Evolutionary conservation across 768 basidiomycete genomes (phyloP).

Genomic region (Multifurca ochricompacta): DNA sequence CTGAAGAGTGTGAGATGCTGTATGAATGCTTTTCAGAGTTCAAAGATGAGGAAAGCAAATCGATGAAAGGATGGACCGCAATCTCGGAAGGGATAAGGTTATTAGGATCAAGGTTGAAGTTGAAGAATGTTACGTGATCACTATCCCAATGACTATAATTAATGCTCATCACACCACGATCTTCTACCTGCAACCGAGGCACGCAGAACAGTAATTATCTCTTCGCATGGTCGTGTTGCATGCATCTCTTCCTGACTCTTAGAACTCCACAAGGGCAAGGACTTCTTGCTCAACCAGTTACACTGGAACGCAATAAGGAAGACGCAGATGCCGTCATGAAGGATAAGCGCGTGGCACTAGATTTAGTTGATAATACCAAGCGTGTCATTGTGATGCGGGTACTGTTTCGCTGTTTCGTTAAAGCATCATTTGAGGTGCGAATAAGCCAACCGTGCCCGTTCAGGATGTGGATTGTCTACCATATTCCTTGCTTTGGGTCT

Average conservation of each 20-base stretch:
- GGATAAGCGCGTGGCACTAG: conserved; percentile 54
- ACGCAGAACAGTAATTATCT: not conserved
- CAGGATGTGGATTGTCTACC: conserved; percentile 36
- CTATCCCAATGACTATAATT: too few species aligned
- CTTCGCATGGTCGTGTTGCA: conserved; percentile 42
- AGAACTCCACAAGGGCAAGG: conserved; percentile 37
- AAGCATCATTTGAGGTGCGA: conserved; percentile 53
- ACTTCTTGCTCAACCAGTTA: conserved; percentile 24
- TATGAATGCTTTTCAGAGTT: conserved; percentile 4
- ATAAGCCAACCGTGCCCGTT: conserved; percentile 31
- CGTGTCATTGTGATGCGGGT: not conserved
- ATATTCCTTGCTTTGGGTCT: not conserved
- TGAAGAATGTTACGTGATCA: not conserved
- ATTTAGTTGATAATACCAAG: conserved; percentile 36
- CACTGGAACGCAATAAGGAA: conserved; percentile 29
- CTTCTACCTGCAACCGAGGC: conserved; percentile 11
- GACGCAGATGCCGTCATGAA: conserved; percentile 47
- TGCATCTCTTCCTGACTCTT: conserved; percentile 39
- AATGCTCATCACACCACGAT: too few species aligned
- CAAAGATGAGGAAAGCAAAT: not conserved
- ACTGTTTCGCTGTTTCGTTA: conserved; percentile 45
- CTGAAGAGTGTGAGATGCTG: conserved; percentile 1
- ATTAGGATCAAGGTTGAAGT: not conserved
- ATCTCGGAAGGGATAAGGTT: conserved; percentile 2
- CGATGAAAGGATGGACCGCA: conserved; percentile 9